phyloP scores from a whole-genome alignment of 2,329 filamentous ascomycete genomes.

The Xylariaceae sp. region DNA sequence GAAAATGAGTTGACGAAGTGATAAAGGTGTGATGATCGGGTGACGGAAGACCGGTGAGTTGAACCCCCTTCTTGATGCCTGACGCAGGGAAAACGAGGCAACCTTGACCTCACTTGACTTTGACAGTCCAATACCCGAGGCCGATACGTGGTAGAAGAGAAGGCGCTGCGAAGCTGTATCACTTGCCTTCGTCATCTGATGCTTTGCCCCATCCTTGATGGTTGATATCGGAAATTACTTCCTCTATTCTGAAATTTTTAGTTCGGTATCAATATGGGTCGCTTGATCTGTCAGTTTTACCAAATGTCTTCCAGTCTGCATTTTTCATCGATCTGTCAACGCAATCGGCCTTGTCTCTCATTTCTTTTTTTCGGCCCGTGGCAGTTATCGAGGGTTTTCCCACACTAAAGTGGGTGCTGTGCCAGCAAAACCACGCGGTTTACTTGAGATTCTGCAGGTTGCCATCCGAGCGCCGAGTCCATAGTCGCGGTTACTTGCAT shows the following conservation, averaged over 20 bases:
- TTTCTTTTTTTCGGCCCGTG: too few relatives aligned
- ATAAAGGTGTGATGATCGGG: slow-evolving; percentile 5
- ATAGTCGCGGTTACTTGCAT: slow-evolving; percentile 17
- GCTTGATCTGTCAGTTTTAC: too few relatives aligned
- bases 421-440: too few relatives aligned
- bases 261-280: background rate
- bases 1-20: background rate
- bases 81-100: slow-evolving; percentile 9
- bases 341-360: too few relatives aligned
- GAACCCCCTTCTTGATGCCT: slow-evolving; percentile 4
- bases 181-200: slow-evolving; percentile 13
- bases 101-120: background rate
- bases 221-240: background rate
- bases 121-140: slow-evolving; percentile 9
- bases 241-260: background rate
- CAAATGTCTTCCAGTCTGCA: too few relatives aligned
- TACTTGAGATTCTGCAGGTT: slow-evolving; percentile 6
- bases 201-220: background rate
- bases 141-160: slow-evolving; percentile 2
- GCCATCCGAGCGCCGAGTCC: slow-evolving; percentile 8
- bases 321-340: background rate
- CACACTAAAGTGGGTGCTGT: too few relatives aligned
- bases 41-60: slow-evolving; percentile 2
- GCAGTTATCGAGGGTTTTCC: too few relatives aligned
- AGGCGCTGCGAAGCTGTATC: slow-evolving; percentile 7